Conservation (phyloP, 108 stramenopile species). For the Nannochloropsis oceanica region DNA sequence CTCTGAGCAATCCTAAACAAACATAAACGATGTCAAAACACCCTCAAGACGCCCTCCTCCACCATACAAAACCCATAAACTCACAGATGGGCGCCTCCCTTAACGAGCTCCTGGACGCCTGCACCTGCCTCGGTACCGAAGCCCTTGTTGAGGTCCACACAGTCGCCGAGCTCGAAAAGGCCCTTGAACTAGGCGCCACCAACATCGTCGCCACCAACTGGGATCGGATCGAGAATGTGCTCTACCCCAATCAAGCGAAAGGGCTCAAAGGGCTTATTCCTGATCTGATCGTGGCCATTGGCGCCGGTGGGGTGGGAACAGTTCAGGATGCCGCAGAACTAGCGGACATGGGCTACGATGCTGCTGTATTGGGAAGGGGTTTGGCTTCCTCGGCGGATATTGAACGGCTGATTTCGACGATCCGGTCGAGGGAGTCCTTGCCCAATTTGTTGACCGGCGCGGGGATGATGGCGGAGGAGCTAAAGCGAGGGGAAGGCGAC, state of each 20-base stretch:
- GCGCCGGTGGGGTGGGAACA: neutral
- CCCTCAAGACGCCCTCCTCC: no score
- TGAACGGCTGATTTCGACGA: neutral
- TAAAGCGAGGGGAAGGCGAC: neutral
- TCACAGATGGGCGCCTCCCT: neutral
- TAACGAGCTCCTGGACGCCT: conserved; percentile 2
- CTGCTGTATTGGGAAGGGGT: neutral
- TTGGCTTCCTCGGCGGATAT: neutral
- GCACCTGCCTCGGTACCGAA: conserved; percentile 6
- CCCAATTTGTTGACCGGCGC: neutral
- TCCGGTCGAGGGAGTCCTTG: neutral
- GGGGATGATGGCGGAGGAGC: neutral
- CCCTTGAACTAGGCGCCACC: neutral
- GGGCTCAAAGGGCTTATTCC: neutral
- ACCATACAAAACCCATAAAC: no score
- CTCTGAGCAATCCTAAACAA: no score
- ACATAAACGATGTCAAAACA: no score
- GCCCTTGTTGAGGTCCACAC: conserved; percentile 16
- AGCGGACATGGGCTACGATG: neutral
- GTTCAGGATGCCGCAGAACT: neutral
- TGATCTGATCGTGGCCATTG: neutral
- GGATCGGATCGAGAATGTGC: neutral
- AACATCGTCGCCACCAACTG: conserved; percentile 1
- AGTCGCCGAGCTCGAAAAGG: neutral
- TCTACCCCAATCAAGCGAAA: neutral